Base-by-base conservation (phyloP, 371 early-diverging fungal genomes). In the Syncephalis plumigaleata region DNA sequence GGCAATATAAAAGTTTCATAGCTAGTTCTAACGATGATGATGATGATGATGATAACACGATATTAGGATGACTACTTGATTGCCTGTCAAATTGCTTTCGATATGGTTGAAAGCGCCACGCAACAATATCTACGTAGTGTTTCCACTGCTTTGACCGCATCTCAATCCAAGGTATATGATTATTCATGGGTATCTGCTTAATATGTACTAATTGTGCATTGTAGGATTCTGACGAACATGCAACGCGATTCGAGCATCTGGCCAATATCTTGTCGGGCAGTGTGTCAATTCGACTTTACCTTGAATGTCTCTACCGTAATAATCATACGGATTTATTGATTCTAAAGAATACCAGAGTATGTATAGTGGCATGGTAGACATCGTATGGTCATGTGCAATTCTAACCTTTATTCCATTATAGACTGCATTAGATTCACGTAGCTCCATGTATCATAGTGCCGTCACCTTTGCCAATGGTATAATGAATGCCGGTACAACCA, bases 401-500 rank as follows among this genome's bases (percentile, higher is more conserved):
- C 21, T 20, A 39, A 40, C 39, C 27, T 45, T 27, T 9, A 15
- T 48, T 40, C 31, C 11, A 31, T 7, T 15, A 9, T 54, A 84
- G 77, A 75, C 80, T 49, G 75, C 80, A 13, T 65, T 95, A 38
- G 97, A 96, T 55, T 77, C 89, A 13, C 78, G 94, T 44, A 84
- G 78, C 56, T 91, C 94, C 3, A 73, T 91, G 22, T 88, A 81
- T 52, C 97, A 98, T 65, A 82, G 84, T 31, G 92, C 95, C 13
- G 76, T 98, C 17, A 84, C 92, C n/a, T 85, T 98, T 60, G 84
- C 94, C 45, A 98, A 99, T 53, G 93, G 98, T 0, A 85, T 97
- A 52, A 92, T 96, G 93, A 87, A 91, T 58, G 84, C 91, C 17
- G 98, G 98, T 48, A 98, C 99, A 5, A 96, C 98, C 2, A 88